Evolutionary conservation across 2,329 filamentous ascomycete genomes (phyloP), one percentile per base, ranked within the genome.

Genomic region (Claviceps capensis): DNA sequence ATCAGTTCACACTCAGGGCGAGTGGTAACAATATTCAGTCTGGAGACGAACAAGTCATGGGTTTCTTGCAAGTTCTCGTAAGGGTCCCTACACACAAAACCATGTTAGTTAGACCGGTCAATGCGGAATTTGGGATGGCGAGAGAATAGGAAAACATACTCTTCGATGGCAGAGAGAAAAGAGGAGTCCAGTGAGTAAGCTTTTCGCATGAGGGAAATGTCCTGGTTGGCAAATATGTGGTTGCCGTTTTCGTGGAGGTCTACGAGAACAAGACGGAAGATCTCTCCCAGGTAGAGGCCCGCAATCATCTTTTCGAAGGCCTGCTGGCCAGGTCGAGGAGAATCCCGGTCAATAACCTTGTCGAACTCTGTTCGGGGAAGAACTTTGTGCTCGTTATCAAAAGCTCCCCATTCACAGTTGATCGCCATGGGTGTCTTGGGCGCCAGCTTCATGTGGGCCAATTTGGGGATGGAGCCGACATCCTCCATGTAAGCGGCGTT

Each of bases 401-500:
- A 96, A 37, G 91, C 90, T 58, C 91, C 91, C 79, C 90, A 96
- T 69, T 97, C 91, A 73, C 90, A 96, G 75, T 96, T 96, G 73
- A 97, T 95, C 50, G 88, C 89, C 77, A 96, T 94, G 47, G 85
- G 88, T 55, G 82, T 82, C 55, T 93, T 83, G 0, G 88, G 75
- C 48, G 89, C 86, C 40, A 97, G 79, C 62, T 94, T 93, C 76
- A 95, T 79, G 71, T 96, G 82, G 11, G 86, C 88, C 51, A 98
- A 81, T 76, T 98, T 98, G 58, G 90, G 91, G 58, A 98, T 88
- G 13, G 85, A 87, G 58, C 88, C 89, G 57, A 81, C 87, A 63
- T 94, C 72, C 70, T 98, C 93, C 86, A 98, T 95, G 73, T 98
- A 98, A 41, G 93, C 93, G 42, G 91, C 93, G 63, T 98, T 98